Conservation (phyloP, 1,139 yeast species). For the Hyphopichia khmerensis region DNA sequence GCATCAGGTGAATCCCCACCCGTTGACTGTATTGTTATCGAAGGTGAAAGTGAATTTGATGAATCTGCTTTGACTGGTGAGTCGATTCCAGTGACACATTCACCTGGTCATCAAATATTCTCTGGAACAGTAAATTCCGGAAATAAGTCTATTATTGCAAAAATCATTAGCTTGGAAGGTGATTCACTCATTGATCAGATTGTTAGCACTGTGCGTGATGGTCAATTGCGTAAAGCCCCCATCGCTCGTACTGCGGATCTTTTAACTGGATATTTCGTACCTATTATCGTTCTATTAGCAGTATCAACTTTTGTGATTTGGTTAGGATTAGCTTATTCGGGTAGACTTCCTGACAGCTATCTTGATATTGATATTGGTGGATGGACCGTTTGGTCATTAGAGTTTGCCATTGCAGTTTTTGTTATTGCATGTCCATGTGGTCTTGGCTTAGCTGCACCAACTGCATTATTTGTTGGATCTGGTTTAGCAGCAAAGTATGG, state of each 20-base stretch:
- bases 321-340: slow-evolving; percentile 57
- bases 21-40: slow-evolving; percentile 62
- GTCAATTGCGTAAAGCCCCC: slow-evolving; percentile 73
- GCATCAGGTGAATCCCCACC: slow-evolving; percentile 73
- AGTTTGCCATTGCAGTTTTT: slow-evolving; percentile 76
- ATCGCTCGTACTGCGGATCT: slow-evolving; percentile 70
- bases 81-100: slow-evolving; percentile 48
- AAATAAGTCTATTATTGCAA: slow-evolving; percentile 51
- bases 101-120: slow-evolving; percentile 60
- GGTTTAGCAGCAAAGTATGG: slow-evolving; percentile 57
- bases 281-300: slow-evolving; percentile 61
- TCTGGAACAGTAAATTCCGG: slow-evolving; percentile 75
- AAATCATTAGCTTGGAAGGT: slow-evolving; percentile 60
- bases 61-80: slow-evolving; percentile 83
- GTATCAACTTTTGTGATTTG: slow-evolving; percentile 67
- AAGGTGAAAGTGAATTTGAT: slow-evolving; percentile 61
- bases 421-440: slow-evolving; percentile 57
- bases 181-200: slow-evolving; percentile 70
- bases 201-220: slow-evolving; percentile 68
- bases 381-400: slow-evolving; percentile 75
- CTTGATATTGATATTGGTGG: slow-evolving; percentile 70
- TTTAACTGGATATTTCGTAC: slow-evolving; percentile 74
- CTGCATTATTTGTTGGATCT: slow-evolving; percentile 48
- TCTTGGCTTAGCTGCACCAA: slow-evolving; percentile 49
- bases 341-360: slow-evolving; percentile 52